Conservation (phyloP, 1,284 basidiomycete genomes). For the Puccinia triticina region DNA sequence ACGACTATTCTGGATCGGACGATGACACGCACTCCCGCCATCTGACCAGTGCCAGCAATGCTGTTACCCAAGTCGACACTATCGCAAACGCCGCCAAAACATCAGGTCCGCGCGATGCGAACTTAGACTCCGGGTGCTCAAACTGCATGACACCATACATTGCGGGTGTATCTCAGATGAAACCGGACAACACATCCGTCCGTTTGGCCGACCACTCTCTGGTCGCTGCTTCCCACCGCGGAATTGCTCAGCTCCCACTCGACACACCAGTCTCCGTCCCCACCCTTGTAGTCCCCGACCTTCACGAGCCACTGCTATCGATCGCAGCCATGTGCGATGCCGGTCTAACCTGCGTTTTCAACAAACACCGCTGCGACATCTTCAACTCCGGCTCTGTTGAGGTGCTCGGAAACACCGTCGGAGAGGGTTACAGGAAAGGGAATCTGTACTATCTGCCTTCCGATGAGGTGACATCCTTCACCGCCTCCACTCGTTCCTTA, state of each 20-base stretch:
- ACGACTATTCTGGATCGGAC: too few species aligned
- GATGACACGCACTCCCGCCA: too few species aligned
- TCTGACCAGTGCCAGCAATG: too few species aligned
- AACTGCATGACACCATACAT: slow-evolving; percentile 5
- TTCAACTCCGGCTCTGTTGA: too few species aligned
- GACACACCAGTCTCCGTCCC: not conserved
- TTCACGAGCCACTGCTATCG: slow-evolving; percentile 11
- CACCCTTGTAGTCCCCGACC: not conserved
- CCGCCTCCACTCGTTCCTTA: too few species aligned
- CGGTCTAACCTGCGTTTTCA: not conserved
- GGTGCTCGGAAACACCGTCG: not conserved
- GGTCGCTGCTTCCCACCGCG: not conserved
- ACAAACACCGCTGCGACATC: not conserved
- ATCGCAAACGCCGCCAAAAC: too few species aligned
- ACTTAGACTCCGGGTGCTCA: slow-evolving; percentile 13
- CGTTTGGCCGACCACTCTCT: not conserved
- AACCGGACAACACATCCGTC: not conserved
- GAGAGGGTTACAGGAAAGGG: not conserved
- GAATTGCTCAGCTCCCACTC: not conserved
- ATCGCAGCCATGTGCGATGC: not conserved
- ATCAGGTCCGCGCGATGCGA: not conserved
- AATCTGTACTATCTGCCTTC: not conserved
- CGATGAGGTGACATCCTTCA: too few species aligned
- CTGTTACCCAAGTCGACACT: too few species aligned
- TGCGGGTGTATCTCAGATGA: not conserved